A percentile compares a stretch with the other conserved stretches of the same genome.
These are phyloP conservation scores for Tylopilus felleus DNA, from an alignment of 768 basidiomycete genomes.

Conservation along the genomic window DNA sequence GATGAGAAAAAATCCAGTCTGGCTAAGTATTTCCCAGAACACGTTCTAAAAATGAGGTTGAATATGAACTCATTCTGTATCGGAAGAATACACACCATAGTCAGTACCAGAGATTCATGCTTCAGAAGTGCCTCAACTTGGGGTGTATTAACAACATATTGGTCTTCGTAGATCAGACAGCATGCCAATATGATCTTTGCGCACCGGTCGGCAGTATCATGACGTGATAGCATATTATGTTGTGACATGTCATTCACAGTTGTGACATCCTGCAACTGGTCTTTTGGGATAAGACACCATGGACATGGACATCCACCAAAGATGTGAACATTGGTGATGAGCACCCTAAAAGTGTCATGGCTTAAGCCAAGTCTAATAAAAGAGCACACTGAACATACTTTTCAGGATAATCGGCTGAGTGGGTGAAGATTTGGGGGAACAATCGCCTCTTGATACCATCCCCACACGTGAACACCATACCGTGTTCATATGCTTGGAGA, in stretches of 20 bases:
- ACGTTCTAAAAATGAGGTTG: too few species aligned
- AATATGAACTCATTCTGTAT: too few species aligned
- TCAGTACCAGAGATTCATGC: too few species aligned
- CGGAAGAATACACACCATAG: too few species aligned
- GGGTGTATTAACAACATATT: too few species aligned
- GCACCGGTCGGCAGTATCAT: not conserved
- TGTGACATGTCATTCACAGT: not conserved
- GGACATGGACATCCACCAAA: not conserved
- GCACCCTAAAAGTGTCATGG: not conserved
- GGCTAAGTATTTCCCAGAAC: too few species aligned
- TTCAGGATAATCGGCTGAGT: not conserved
- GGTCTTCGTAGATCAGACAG: too few species aligned
- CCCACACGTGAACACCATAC: not conserved
- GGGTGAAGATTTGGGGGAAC: not conserved
- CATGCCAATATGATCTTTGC: too few species aligned
- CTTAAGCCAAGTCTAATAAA: too few species aligned
- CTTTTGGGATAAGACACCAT: not conserved
- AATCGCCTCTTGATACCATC: not conserved
- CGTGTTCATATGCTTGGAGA: not conserved
- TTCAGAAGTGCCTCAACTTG: too few species aligned
- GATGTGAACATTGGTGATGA: not conserved
- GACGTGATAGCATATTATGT: not conserved
- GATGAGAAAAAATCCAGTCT: too few species aligned
- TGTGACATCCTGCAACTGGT: not conserved
- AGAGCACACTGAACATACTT: not conserved